phyloP scores from a whole-genome alignment of 176 grass and related monocot genomes.

The Puccinellia tenuiflora region DNA sequence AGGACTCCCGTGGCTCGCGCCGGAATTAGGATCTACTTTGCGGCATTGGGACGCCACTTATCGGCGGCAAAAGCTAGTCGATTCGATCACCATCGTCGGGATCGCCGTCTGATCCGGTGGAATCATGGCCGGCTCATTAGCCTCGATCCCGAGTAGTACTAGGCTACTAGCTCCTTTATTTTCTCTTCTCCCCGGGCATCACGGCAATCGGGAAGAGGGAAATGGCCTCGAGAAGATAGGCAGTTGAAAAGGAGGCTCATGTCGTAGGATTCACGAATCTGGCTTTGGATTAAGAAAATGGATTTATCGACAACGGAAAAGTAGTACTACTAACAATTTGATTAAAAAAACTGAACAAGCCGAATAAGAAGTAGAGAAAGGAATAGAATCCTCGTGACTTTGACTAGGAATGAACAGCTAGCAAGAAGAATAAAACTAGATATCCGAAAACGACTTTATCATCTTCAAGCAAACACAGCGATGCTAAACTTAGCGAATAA shows the following conservation, averaged over 20 bases:
- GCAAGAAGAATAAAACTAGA: not conserved
- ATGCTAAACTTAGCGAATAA: not conserved
- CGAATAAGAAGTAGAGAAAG: not conserved
- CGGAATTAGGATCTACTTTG: not conserved
- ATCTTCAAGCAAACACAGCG: not conserved
- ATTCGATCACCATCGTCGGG: not conserved
- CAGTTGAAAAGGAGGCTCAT: not conserved
- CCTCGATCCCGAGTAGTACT: not conserved
- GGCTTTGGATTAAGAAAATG: not conserved
- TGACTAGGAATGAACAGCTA: not conserved
- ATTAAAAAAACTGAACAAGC: too few species aligned
- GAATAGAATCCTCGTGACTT: not conserved
- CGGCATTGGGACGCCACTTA: constrained; percentile 18
- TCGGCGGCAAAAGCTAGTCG: not conserved
- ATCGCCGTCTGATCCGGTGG: constrained; percentile 11
- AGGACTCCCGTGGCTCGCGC: not conserved
- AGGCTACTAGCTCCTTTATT: too few species aligned
- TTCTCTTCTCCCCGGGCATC: not conserved
- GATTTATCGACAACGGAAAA: not conserved
- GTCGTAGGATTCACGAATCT: not conserved
- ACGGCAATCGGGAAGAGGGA: not conserved
- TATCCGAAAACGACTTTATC: not conserved
- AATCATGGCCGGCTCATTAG: not conserved
- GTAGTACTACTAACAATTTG: too few species aligned
- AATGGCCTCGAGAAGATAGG: not conserved